These are phyloP conservation scores for Tubosaeta sp. DNA, from an alignment of 768 basidiomycete genomes.

Conservation along the genomic window DNA sequence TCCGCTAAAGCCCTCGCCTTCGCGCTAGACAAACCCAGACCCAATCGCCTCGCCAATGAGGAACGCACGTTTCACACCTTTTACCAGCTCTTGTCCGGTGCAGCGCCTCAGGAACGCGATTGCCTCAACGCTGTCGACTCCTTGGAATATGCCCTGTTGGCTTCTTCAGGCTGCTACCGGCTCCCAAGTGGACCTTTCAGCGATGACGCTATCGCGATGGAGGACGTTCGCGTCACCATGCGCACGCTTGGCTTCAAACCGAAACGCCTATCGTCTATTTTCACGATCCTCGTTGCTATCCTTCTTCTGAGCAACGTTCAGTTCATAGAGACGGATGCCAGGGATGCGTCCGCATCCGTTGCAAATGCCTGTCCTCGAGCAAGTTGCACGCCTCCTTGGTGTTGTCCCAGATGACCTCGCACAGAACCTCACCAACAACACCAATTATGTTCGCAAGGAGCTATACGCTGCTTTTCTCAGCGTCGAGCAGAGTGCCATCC, in stretches of 20 bases:
- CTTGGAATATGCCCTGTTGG: conserved; percentile 78
- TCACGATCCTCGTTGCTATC: conserved; percentile 74
- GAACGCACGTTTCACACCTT: conserved; percentile 51
- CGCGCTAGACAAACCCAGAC: conserved; percentile 81
- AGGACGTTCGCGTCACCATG: conserved; percentile 76
- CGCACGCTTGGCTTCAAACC: conserved; percentile 84
- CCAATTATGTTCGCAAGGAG: conserved; percentile 87
- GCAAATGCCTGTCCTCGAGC: conserved; percentile 55
- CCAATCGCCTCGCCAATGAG: conserved; percentile 69
- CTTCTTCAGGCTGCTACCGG: conserved; percentile 85
- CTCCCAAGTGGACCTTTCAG: conserved; percentile 84
- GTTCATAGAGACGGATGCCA: conserved; percentile 66
- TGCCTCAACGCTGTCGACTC: conserved; percentile 72
- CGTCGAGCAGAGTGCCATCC: conserved; percentile 63
- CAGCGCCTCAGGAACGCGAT: conserved; percentile 77
- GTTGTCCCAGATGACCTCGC: conserved; percentile 74
- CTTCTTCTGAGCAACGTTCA: conserved; percentile 80
- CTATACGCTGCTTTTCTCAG: conserved; percentile 78
- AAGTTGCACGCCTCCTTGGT: conserved; percentile 70
- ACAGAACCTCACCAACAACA: conserved; percentile 77
- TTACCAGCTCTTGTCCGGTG: conserved; percentile 67
- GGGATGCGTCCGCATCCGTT: conserved; percentile 61
- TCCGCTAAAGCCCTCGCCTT: conserved; percentile 78
- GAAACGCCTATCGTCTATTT: conserved; percentile 81
- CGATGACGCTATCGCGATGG: conserved; percentile 82